Evolutionary conservation across 148 eudicot species (phyloP), one percentile per base, ranked within the genome.

Genomic region (Drosera capensis): DNA sequence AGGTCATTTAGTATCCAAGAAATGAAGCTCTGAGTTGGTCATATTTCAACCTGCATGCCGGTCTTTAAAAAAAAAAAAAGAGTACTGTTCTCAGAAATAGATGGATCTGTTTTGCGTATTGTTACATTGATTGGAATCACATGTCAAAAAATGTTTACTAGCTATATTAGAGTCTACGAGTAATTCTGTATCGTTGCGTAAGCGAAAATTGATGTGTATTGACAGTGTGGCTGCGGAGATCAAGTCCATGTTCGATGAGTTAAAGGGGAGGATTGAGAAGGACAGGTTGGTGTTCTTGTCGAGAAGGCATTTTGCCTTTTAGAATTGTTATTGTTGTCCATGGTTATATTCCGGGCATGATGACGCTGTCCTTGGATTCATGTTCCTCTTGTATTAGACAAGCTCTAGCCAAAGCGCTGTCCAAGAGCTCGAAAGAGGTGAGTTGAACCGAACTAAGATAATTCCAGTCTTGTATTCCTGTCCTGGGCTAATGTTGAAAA

Each of bases 401-500:
- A 59, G 56, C 61, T 53, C 74, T 80, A 64, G 92, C 75, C 0
- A 84, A 78, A 70, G 78, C 79, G 24, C 68, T 84, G 49, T 68
- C 75, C 17, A 88, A 75, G 70, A 83, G 79, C 71, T 80, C 84
- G 36, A 88, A 84, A 72, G 97, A 88, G 97, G 97, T 83, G 24
- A 30, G 70, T 46, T 20, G 25, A 46, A 42, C 17, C 35, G 23
- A 45, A 37, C n/a, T n/a, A n/a, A n/a, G n/a, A 48, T 7, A 9
- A 23, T 21, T 13, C 14, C 13, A 19, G 25, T 22, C 0, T 48
- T 15, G 4, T 8, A 25, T 16, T 18, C 14, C 18, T 17, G 21
- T 44, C 18, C 28, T 52, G 5, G 25, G 15, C 2, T 20, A 20
- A 20, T 8, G 11, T 7, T 5, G 11, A 40, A 44, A 30, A 44